Base-by-base conservation (phyloP, 106 monocot genomes). In the Xerophyta viscosa region DNA sequence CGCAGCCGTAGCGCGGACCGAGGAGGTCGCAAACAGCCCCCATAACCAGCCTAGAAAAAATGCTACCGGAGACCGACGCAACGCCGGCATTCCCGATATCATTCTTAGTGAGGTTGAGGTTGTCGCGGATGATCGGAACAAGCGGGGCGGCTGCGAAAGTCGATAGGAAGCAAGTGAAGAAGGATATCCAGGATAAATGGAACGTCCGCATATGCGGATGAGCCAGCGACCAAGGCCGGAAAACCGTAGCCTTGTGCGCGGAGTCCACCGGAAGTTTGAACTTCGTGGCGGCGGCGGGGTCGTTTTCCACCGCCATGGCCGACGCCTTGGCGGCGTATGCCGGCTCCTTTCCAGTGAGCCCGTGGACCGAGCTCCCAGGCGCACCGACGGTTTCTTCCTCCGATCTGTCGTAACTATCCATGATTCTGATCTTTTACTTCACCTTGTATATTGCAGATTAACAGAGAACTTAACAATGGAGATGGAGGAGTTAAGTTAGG, bases 161-260 rank as follows among this genome's bases (percentile, higher is more conserved):
- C 50, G 82, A 82, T 33, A 87, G 75, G 29, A 82, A 82, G 71
- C 78, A 80, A 48, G 77, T 64, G 80, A 86, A 87, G 73, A 87
- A 87, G 63, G 81, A 87, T 41, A 66, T 31, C 86, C 86, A 87
- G 18, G 81, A 81, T 37, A 87, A 77, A 67, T 87, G 86, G 70
- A 87, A 87, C 13, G 87, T 71, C 24, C 67, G 57, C 87, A 87
- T 87, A 62, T 87, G 87, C 4, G 87, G 87, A 8, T 60, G 56
- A 1, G 74, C 73, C 12, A 81, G 53, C 6, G 81, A 81, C 28
- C 67, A 51, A 15, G 78, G 60, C 54, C 58, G 67, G 64, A 82
- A 69, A 4, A 18, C 19, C 24, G 51, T 82, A 15, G 82, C 82
- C 82, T 82, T 82, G 77, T 82, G 72, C 69, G 76, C 82, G 3